These are phyloP conservation scores for Fusarium pseudonygamai DNA, from an alignment of 2,329 filamentous ascomycete species.

Conservation along the genomic window DNA sequence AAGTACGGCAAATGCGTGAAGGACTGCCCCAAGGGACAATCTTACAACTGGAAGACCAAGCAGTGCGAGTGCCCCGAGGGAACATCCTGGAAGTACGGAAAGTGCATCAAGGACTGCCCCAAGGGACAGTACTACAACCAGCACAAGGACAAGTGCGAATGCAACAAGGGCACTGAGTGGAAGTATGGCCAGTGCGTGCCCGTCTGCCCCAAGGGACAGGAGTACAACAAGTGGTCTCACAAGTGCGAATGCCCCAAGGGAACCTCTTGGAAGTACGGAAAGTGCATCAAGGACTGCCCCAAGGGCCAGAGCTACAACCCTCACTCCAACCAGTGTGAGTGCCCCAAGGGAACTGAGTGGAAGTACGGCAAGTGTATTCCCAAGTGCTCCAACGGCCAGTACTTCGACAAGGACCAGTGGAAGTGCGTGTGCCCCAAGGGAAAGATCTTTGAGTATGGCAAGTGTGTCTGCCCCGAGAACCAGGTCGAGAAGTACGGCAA, in stretches of 20 bases:
- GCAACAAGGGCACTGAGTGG: conserved; percentile 4
- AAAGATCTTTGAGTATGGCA: conserved; percentile 15
- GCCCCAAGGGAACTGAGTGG: conserved; percentile 12
- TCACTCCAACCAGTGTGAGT: not conserved
- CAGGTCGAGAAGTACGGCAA: not conserved
- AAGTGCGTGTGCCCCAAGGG: conserved; percentile 29
- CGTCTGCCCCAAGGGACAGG: conserved; percentile 12
- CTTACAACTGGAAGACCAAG: not conserved
- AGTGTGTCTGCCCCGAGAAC: conserved; percentile 14
- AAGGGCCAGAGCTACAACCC: conserved; percentile 8
- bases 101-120: conserved; percentile 17
- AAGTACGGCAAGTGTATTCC: conserved; percentile 16
- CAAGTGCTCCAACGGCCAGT: conserved; percentile 8
- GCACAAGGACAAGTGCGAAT: conserved; percentile 1
- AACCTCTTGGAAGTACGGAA: conserved; percentile 6
- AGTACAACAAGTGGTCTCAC: conserved; percentile 11
- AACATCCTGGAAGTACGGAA: conserved; percentile 6
- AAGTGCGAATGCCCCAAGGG: conserved; percentile 21
- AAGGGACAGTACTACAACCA: conserved; percentile 6
- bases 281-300: conserved; percentile 7
- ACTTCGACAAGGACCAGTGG: not conserved
- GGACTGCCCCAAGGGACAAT: conserved; percentile 10
- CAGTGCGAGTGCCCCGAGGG: not conserved
- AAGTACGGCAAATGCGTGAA: conserved; percentile 16
- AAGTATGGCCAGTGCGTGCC: conserved; percentile 18